Evolutionary conservation across 2,329 filamentous ascomycete species (phyloP), one percentile per base, ranked within the genome.

Genomic region (Pseudocercospora eumusae): DNA sequence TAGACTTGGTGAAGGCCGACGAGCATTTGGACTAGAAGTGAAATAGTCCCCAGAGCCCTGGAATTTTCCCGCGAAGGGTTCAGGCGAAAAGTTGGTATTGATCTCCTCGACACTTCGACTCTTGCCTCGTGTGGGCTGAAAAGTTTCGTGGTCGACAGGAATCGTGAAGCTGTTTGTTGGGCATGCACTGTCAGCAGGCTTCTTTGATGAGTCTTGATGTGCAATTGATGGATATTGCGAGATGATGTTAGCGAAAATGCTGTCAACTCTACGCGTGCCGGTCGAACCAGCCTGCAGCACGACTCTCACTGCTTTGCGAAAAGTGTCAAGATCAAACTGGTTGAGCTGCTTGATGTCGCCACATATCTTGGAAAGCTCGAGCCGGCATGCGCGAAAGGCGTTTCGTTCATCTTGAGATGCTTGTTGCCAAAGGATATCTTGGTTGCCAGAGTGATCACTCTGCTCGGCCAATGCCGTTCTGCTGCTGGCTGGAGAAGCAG

Each of bases 81-180:
- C 74, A 21, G 80, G 77, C 7, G 78, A 78, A 66, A 82, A 82
- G 27, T 77, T 79, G 56, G 79, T 79, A 61, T 81, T 81, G 71
- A 82, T 81, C 62, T 76, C 77, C 61, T 82, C 80, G 50, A 78
- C 76, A 64, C 80, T 82, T 62, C 75, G 74, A 65, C 78, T 81
- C 65, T 80, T 79, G 68, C 75, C 75, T 18, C 69, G 68, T 20
- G 68, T 69, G 5, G 67, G 59, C 10, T 64, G 63, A 59, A 69
- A 73, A 15, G 68, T 62, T 11, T 69, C 68, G 27, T 62, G 62
- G 28, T 69, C 62, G 64, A 71, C 62, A 10, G 70, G 70, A 47
- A 72, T 69, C 3, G 66, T 66, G 66, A 76, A 76, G 62, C 74
- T 73, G 63, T 70, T 61, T 18, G 15, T 31, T 45, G 42, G 50